Conservation (phyloP, 345 rosid species). For the Hevea brasiliensis region DNA sequence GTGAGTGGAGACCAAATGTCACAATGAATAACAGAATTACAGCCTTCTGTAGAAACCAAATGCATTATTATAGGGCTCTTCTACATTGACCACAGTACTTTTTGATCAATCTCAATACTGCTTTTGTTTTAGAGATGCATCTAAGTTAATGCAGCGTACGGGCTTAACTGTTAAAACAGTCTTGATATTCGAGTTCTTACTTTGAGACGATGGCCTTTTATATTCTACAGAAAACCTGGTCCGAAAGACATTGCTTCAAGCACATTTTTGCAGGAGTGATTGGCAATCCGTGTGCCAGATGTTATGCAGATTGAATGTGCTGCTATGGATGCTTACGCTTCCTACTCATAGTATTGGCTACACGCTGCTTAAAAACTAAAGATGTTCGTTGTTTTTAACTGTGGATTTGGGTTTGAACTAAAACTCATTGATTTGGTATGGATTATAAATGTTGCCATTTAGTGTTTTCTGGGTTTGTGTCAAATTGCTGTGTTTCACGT, state of each 20-base stretch:
- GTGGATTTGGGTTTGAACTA: no score
- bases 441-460: no score
- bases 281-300: conserved; percentile 35
- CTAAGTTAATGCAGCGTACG: conserved; percentile 33
- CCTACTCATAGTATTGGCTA: not conserved
- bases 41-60: conserved; percentile 36
- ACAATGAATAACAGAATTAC: conserved; percentile 24
- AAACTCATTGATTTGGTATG: no score
- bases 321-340: conserved; percentile 40
- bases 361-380: not conserved
- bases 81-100: conserved; percentile 23
- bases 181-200: conserved; percentile 27
- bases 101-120: conserved; percentile 6
- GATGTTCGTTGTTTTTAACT: no score
- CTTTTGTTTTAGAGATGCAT: conserved; percentile 25
- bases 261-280: conserved; percentile 20
- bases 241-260: conserved; percentile 31
- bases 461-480: no score
- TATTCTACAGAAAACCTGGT: conserved; percentile 28
- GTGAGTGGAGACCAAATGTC: conserved; percentile 40
- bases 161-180: conserved; percentile 11
- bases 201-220: conserved; percentile 11
- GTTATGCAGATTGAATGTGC: conserved; percentile 35
- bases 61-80: conserved; percentile 38
- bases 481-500: no score